Evolutionary conservation across 805 yeast species (phyloP), one percentile per base, ranked within the genome.

Genomic region (Lachancea lanzarotensis): DNA sequence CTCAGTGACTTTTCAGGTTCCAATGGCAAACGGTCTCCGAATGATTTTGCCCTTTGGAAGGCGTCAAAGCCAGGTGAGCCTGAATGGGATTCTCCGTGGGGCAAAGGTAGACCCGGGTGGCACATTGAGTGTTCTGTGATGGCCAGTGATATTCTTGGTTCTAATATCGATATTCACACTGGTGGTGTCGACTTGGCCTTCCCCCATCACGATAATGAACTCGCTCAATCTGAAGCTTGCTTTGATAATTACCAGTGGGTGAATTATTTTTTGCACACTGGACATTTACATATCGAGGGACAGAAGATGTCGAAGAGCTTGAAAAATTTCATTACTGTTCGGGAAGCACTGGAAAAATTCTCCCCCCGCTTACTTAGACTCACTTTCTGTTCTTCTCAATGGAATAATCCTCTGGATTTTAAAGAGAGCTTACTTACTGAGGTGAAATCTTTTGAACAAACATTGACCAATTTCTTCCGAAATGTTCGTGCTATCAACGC

Each of bases 91-190:
- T 87, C 96, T 2, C 90, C 91, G 22, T 93, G 98, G 98, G 98
- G 98, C 20, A 73, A 73, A 47, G 98, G 98, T 43, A 82, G 98
- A 65, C 98, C 98, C 12, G 98, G 98, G 3, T 93, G 98, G 98
- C 98, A 93, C 65, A 93, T 93, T 64, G 98, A 93, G 69, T 93
- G 98, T 75, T 89, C 97, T 8, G 98, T 93, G 17, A 93, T 93
- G 98, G 98, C 98, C 1, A 76, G 89, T 42, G 95, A 89, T 54
- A 75, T 90, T 38, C 74, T 85, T 32, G 98, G 98, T 3, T 67
- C 76, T 17, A 73, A 74, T 47, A 84, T 93, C 75, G 98, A 93
- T 66, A 87, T 93, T 53, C 98, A 93, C 63, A 82, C 95, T 15
- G 98, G 98, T 47, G 98, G 98, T 52, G 80, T 93, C 44, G 98